A percentile compares a stretch with the other conserved stretches of the same genome.
phyloP scores from a whole-genome alignment of 257 asterid species.

The Lithospermum erythrorhizon region DNA sequence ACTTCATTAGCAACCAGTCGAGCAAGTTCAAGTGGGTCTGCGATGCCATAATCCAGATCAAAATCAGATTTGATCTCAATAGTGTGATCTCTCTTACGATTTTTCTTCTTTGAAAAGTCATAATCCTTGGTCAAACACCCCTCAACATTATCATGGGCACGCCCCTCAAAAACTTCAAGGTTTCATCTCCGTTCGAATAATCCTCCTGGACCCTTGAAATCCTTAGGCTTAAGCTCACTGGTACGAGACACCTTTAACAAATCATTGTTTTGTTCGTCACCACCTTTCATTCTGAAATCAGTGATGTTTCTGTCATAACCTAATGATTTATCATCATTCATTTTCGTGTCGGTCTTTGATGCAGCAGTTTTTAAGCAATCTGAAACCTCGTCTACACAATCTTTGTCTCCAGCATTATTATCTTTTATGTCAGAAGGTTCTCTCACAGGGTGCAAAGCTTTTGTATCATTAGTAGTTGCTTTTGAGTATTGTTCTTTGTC shows the following conservation, averaged over 20 bases:
- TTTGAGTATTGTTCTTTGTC: conserved; percentile 21
- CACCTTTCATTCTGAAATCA: conserved; percentile 16
- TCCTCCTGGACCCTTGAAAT: too few species aligned
- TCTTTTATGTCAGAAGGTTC: conserved; percentile 18
- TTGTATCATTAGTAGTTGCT: conserved; percentile 26
- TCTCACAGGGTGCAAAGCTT: conserved; percentile 16
- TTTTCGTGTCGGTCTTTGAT: conserved; percentile 26
- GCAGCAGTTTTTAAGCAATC: conserved; percentile 21
- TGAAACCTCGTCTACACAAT: conserved; percentile 12
- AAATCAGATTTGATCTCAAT: conserved; percentile 30
- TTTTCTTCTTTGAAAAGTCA: conserved; percentile 16
- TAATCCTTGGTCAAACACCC: too few species aligned
- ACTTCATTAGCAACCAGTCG: conserved; percentile 81
- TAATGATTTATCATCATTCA: conserved; percentile 22
- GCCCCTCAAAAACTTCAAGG: too few species aligned
- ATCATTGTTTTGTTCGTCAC: conserved; percentile 15
- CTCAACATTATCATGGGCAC: too few species aligned
- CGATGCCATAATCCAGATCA: conserved; percentile 41
- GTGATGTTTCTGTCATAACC: conserved; percentile 24
- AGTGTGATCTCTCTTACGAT: conserved; percentile 16
- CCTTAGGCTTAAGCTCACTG: conserved; percentile 18
- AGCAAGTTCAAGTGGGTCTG: conserved; percentile 77
- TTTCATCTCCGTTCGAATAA: too few species aligned
- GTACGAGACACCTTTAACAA: conserved; percentile 22
- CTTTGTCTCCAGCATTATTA: conserved; percentile 14